Percentiles rank a stretch among this genome's conserved stretches.
These are phyloP conservation scores for Hibiscus trionum DNA, from an alignment of 345 rosid genomes.

Conservation along the genomic window DNA sequence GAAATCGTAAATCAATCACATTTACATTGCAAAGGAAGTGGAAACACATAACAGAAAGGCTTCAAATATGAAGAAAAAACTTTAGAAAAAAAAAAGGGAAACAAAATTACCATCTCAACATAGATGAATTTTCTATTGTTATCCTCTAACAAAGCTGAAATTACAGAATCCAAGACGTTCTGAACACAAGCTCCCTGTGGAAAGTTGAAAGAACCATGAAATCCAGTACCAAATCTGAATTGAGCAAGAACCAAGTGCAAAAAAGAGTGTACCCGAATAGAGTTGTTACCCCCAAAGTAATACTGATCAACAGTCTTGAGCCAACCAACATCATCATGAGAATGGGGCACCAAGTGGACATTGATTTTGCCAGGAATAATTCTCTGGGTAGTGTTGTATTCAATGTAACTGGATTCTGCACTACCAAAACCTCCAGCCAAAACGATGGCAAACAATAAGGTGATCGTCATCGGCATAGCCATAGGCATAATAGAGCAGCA, in stretches of 20 bases:
- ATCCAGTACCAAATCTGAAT: neutral
- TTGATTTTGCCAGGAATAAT: slow-evolving; percentile 63
- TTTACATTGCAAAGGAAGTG: neutral
- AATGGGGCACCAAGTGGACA: slow-evolving; percentile 91
- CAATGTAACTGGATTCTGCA: slow-evolving; percentile 42
- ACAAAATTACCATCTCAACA: slow-evolving; percentile 60
- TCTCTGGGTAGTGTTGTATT: slow-evolving; percentile 53
- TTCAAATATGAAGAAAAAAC: neutral
- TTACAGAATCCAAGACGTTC: slow-evolving; percentile 84
- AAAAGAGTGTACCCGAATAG: slow-evolving; percentile 54
- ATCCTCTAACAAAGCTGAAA: slow-evolving; percentile 73
- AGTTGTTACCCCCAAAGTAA: slow-evolving; percentile 79
- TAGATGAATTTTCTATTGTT: slow-evolving; percentile 84
- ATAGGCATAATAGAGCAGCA: slow-evolving; percentile 3
- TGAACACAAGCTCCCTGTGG: slow-evolving; percentile 84
- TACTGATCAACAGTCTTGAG: slow-evolving; percentile 95
- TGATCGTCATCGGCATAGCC: slow-evolving; percentile 19
- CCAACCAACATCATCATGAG: slow-evolving; percentile 98
- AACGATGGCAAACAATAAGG: slow-evolving; percentile 4
- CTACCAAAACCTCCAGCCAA: slow-evolving; percentile 15
- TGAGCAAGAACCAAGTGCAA: neutral
- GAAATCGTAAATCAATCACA: neutral
- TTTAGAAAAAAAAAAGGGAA: neutral
- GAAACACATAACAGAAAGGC: neutral
- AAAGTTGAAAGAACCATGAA: slow-evolving; percentile 10